Evolutionary conservation across 106 monocot genomes (phyloP).

Genomic region (Gastrodia elata): DNA sequence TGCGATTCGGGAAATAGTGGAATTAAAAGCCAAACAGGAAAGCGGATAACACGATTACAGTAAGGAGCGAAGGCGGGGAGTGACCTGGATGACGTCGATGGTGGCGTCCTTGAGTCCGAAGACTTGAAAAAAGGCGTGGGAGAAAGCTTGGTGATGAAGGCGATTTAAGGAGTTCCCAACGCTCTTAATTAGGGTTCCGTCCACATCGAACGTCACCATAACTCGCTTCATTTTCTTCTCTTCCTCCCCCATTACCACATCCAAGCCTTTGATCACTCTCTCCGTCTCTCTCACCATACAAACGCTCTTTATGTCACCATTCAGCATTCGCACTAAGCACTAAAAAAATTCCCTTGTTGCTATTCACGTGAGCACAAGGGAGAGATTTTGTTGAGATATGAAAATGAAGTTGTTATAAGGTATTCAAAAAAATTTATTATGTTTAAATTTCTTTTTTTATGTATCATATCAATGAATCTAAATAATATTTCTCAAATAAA

Average conservation of each 20-base stretch:
- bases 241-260: too few relatives aligned
- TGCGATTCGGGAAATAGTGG: too few relatives aligned
- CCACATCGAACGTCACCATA: constrained; percentile 59
- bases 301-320: too few relatives aligned
- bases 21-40: not conserved
- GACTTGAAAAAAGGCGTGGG: constrained; percentile 33
- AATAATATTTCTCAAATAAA: too few relatives aligned
- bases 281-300: not conserved
- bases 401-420: too few relatives aligned
- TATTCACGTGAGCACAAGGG: too few relatives aligned
- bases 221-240: constrained; percentile 14
- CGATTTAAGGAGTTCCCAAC: constrained; percentile 28
- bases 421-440: too few relatives aligned
- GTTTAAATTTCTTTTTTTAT: too few relatives aligned
- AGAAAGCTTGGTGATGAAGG: constrained; percentile 50
- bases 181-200: constrained; percentile 42
- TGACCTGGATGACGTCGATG: constrained; percentile 47
- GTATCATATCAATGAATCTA: too few relatives aligned
- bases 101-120: constrained; percentile 26
- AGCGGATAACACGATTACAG: not conserved
- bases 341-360: too few relatives aligned
- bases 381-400: too few relatives aligned
- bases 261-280: not conserved
- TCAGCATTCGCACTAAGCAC: too few relatives aligned
- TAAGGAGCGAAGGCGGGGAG: not conserved